A percentile compares a stretch with the other conserved stretches of the same genome.
Evolutionary conservation across 2,329 filamentous ascomycete species (phyloP).

Genomic region (Drechslera avenae): DNA sequence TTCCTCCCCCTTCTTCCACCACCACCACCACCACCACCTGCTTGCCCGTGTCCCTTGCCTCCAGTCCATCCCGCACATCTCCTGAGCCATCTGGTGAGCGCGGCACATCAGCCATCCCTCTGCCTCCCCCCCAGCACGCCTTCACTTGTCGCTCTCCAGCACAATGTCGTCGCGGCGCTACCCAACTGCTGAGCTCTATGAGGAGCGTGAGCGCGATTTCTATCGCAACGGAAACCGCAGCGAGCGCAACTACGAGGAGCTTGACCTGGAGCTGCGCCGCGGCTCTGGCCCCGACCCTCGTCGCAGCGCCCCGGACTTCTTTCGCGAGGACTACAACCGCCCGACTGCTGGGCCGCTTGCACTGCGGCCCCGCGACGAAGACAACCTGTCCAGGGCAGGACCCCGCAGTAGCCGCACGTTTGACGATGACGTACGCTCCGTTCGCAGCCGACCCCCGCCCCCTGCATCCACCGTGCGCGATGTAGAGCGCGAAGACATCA

Average conservation of each 20-base stretch:
- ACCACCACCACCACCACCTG: no score
- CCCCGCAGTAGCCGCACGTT: conserved; percentile 45
- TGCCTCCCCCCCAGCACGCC: background rate
- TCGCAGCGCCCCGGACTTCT: conserved; percentile 55
- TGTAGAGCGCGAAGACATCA: conserved; percentile 47
- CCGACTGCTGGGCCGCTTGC: conserved; percentile 54
- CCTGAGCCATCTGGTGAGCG: background rate
- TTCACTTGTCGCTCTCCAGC: conserved; percentile 19
- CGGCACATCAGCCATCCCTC: conserved; percentile 18
- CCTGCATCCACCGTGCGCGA: conserved; percentile 35
- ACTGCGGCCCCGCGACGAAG: conserved; percentile 51
- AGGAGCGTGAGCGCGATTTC: conserved; percentile 57
- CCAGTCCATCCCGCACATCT: conserved; percentile 8
- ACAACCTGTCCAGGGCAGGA: conserved; percentile 39
- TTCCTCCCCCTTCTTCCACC: conserved; percentile 4
- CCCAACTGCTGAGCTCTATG: conserved; percentile 54
- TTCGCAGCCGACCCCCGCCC: conserved; percentile 37
- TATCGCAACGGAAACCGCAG: conserved; percentile 50
- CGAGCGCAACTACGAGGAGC: conserved; percentile 55
- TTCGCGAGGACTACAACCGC: conserved; percentile 57
- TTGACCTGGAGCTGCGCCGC: conserved; percentile 55
- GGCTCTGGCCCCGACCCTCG: conserved; percentile 45
- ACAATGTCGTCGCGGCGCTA: conserved; percentile 50
- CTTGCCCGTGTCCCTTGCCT: no score
- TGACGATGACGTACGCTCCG: conserved; percentile 49